These are phyloP conservation scores for Teunomyces pallodes DNA, from an alignment of 805 yeast species.

Conservation along the genomic window DNA sequence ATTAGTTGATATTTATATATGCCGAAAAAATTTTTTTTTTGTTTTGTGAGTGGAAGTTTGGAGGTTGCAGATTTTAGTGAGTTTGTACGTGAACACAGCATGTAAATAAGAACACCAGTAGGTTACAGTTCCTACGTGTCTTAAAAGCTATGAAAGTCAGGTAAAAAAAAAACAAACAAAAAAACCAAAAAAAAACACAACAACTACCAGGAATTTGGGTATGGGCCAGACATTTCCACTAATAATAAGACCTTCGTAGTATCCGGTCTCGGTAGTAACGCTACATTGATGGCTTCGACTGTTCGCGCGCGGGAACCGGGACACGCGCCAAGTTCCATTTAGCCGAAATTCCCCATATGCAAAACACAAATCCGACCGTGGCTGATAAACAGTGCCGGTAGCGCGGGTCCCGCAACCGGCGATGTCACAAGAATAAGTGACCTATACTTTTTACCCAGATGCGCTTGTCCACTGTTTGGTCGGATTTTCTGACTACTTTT, in stretches of 20 bases:
- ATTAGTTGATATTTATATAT: constrained; percentile 2
- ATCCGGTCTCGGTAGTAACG: background rate
- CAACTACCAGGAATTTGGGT: background rate
- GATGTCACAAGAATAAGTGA: background rate
- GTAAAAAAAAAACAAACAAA: background rate
- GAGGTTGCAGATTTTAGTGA: background rate
- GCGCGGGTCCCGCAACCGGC: background rate
- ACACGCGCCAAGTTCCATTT: background rate
- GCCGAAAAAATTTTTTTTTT: background rate
- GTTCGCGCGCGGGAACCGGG: background rate
- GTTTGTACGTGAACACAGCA: background rate
- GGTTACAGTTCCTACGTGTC: background rate
- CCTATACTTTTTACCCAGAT: background rate
- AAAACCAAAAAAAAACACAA: background rate
- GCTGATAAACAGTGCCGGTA: background rate
- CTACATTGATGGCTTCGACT: background rate
- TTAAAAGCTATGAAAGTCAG: no score
- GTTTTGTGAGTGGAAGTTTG: background rate
- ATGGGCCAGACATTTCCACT: background rate
- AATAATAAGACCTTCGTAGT: background rate
- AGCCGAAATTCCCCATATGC: background rate
- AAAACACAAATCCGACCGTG: background rate
- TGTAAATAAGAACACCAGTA: no score
- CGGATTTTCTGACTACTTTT: background rate
- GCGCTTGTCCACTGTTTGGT: background rate